Percentiles rank a stretch among this genome's conserved stretches.
These are phyloP conservation scores for Colletotrichum sp. DNA, from an alignment of 2,329 filamentous ascomycete species.

Conservation along the genomic window DNA sequence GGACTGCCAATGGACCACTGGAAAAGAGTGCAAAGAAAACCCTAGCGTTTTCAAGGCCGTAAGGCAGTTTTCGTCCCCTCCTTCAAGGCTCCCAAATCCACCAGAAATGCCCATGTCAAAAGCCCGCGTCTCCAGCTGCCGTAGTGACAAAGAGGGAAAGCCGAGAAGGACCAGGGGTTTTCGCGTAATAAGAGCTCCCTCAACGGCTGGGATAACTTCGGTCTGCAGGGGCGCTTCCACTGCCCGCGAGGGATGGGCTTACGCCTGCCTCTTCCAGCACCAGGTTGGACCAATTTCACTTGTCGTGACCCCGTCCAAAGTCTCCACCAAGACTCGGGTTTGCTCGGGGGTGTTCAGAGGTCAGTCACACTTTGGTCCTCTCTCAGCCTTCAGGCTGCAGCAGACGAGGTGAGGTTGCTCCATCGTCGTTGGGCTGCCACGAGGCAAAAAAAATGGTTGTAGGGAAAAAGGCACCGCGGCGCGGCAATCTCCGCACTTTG, in stretches of 20 bases:
- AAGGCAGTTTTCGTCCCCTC: not conserved
- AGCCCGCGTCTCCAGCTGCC: not conserved
- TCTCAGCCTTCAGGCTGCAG: not conserved
- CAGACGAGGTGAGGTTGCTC: not conserved
- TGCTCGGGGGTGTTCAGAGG: not conserved
- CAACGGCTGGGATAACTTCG: conserved; percentile 6
- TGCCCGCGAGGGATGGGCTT: not conserved
- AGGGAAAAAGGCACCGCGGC: not conserved
- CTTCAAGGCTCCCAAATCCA: not conserved
- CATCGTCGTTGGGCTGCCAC: conserved; percentile 16
- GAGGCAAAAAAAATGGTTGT: not conserved
- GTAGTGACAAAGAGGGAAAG: not conserved
- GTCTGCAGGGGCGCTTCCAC: conserved; percentile 2
- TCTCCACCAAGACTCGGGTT: not conserved
- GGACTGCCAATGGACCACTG: not conserved
- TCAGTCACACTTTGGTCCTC: not conserved
- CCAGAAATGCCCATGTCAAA: not conserved
- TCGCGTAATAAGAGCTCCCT: conserved; percentile 1
- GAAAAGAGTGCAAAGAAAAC: not conserved
- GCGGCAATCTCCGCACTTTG: conserved; percentile 1
- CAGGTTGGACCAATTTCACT: not conserved
- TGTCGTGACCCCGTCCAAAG: not conserved
- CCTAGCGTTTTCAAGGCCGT: not conserved
- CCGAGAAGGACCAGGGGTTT: not conserved
- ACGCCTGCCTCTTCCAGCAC: not conserved